Evolutionary conservation across 768 basidiomycete species (phyloP), one percentile per base, ranked within the genome.

Genomic region (Tricholoma bakamatsutake): DNA sequence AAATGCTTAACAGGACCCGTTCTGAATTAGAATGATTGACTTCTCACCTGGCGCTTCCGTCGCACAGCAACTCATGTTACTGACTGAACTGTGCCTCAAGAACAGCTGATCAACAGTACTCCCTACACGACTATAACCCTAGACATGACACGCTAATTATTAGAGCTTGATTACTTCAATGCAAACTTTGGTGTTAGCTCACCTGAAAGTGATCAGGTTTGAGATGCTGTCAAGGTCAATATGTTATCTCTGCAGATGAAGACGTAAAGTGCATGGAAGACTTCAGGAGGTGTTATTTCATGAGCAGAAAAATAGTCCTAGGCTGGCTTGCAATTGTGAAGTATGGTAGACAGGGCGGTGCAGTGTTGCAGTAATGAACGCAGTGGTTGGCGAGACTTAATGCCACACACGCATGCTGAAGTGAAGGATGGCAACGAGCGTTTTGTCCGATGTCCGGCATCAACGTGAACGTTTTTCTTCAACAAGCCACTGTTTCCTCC

Each of bases 401-500:
- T 13, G 12, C 21, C 10, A 42, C 17, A 17, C 18, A 18, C 11
- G 24, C 17, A 18, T 6, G 34, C 17, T 18, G 39, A 6, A 21
- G 21, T 24, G 24, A 46, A 46, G 27, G 27, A 28, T 46, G 9
- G 46, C 15, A 15, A 30, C 10, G 28, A 30, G 46, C 9, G 30
- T 31, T 47, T 8, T 2, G n/a, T 46, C 11, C 24, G 7, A 21
- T 42, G 21, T 9, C 18, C 24, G 7, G 15, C 15, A 57, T 56
- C 46, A 60, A 59, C 60, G 59, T 18, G 58, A 56, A 34, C 52
- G 54, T 59, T 71, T 67, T 28, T 61, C 57, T 55, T 59, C 58
- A 30, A 42, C 50, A 24, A 54, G 50, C 45, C 57, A 60, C 45
- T 66, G 64, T 54, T 65, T 73, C 42, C 83, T 79, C 79, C 85